Base-by-base conservation (phyloP, 805 yeast genomes). In the Lipomyces oligophaga region DNA sequence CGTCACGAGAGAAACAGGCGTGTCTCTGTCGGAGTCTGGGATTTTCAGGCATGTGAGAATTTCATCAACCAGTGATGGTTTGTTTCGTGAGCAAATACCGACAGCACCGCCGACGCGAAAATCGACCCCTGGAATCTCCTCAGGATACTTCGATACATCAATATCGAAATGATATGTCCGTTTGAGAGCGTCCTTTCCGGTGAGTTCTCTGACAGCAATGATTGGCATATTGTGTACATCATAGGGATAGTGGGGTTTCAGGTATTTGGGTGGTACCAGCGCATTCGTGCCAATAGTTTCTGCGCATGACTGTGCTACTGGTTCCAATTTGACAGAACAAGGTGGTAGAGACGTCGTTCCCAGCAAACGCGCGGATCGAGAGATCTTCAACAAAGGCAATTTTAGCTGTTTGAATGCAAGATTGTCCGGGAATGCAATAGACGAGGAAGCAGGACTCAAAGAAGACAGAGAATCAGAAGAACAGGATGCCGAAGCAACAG, bases 61-160 rank as follows among this genome's bases (percentile, higher is more conserved):
- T 38, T 57, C 60, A 16, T 44, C 54, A 15, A 59, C 58, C 10
- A 45, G 34, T 8, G 5, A 34, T 6, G 40, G 25, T 11, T 48
- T 51, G 32, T 58, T 59, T n/a, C 60, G 60, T 2, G 62, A 61
- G 36, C 60, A 59, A 5, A 59, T 40, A 11, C 62, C 62, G 20
- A 59, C 51, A 7, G 62, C 59, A 16, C 62, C 62, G 30, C 62
- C 62, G 8, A 59, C 62, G 35, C 52, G 59, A 38, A 60, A 59
- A 36, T 57, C 60, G 19, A 59, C 54, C 21, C 55, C 61, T 3
- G 51, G 47, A 19, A 57, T 47, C 30, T 59, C 61, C 8, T 54
- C 52, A 2, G 62, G 62, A 34, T 59, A 59, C 30, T 45, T 32
- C 4, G 57, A 43, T 13, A 59, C 62, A 37, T 59, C 62, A 19